A percentile compares a stretch with the other conserved stretches of the same genome.
phyloP scores from a whole-genome alignment of 495 filamentous ascomycete genomes.

The Usnea hakonensis region DNA sequence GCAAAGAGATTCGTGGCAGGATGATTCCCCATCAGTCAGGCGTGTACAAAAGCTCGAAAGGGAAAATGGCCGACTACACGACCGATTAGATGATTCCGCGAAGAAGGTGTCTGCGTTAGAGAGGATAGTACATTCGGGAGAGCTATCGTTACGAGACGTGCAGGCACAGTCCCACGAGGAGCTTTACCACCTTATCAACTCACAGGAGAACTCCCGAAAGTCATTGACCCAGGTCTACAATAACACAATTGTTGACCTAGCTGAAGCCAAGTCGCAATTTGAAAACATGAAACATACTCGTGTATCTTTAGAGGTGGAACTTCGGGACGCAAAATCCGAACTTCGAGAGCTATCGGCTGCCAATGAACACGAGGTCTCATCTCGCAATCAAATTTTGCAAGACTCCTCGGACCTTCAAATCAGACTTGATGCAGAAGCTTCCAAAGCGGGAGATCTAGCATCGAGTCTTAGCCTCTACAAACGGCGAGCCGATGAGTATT shows the following conservation, averaged over 20 bases:
- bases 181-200: conserved; percentile 86
- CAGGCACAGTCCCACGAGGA: conserved; percentile 93
- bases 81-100: conserved; percentile 88
- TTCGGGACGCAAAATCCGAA: conserved; percentile 77
- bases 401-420: conserved; percentile 95
- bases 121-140: conserved; percentile 77
- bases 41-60: conserved; percentile 88
- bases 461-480: conserved; percentile 87
- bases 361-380: conserved; percentile 75
- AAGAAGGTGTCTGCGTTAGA: conserved; percentile 90
- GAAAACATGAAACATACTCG: conserved; percentile 78
- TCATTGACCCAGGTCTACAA: conserved; percentile 79
- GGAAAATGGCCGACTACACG: conserved; percentile 85
- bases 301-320: conserved; percentile 74
- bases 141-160: conserved; percentile 82
- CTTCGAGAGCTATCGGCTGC: conserved; percentile 68
- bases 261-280: conserved; percentile 75
- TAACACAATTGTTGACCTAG: conserved; percentile 71
- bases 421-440: conserved; percentile 79
- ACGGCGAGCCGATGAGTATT: conserved; percentile 90
- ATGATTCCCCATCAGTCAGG: conserved; percentile 76
- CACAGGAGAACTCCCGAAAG: conserved; percentile 82
- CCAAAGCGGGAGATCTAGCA: conserved; percentile 73
- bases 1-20: conserved; percentile 52
- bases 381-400: conserved; percentile 78